A percentile compares a stretch with the other conserved stretches of the same genome.
Evolutionary conservation across 305 asterid species (phyloP).

Genomic region (Fraxinus greggii): DNA sequence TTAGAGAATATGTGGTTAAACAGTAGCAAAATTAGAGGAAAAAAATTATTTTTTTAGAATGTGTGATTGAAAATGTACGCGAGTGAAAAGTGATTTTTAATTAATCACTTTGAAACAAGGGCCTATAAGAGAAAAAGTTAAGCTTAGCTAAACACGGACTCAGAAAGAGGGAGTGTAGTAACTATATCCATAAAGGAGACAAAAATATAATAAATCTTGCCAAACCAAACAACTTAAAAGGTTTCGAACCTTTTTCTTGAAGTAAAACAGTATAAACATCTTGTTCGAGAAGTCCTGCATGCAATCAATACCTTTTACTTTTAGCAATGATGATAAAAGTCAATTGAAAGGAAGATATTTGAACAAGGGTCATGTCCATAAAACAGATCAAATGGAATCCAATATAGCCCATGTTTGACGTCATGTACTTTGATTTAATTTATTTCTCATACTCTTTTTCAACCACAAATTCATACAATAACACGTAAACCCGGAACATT

Average conservation of each 20-base stretch:
- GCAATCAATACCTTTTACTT: neutral
- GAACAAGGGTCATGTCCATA: neutral
- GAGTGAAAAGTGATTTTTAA: neutral
- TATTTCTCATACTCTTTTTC: too few species aligned
- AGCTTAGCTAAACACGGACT: neutral
- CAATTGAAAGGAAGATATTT: neutral
- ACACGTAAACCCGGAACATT: too few species aligned
- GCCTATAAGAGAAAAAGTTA: neutral
- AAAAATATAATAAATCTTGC: neutral
- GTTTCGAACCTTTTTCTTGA: conserved; percentile 68
- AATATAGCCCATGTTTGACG: neutral
- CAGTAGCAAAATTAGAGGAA: too few species aligned
- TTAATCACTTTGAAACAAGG: neutral
- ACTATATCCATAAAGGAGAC: neutral
- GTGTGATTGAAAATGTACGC: too few species aligned
- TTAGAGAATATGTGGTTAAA: neutral
- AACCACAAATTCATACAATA: too few species aligned
- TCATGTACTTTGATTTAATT: too few species aligned
- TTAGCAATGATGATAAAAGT: conserved; percentile 17
- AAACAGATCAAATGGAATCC: neutral
- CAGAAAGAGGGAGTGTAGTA: neutral
- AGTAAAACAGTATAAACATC: conserved; percentile 71
- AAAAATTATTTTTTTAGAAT: too few species aligned
- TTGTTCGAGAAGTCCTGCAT: conserved; percentile 92
- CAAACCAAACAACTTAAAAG: neutral